These are phyloP conservation scores for Dendrocalamus latiflorus DNA, from an alignment of 202 grass and related monocot genomes.

Conservation along the genomic window DNA sequence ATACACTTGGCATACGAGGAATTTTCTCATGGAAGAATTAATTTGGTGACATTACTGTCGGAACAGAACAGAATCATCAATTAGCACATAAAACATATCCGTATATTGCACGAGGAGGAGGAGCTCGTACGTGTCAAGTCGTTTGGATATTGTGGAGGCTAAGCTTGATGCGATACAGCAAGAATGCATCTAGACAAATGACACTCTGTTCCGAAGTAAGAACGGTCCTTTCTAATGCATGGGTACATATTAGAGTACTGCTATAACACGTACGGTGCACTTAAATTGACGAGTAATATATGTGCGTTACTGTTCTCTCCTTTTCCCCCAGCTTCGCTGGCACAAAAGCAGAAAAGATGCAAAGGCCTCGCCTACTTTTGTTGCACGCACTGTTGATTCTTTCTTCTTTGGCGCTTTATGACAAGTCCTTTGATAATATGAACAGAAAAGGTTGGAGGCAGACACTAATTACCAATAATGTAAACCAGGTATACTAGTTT, in stretches of 20 bases:
- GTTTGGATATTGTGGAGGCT: conserved; percentile 1
- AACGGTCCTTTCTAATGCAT: conserved; percentile 15
- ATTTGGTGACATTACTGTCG: neutral
- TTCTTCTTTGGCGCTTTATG: conserved; percentile 22
- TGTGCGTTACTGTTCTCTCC: neutral
- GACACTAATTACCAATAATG: too few relatives aligned
- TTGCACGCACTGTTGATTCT: conserved; percentile 13
- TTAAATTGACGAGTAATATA: conserved; percentile 6
- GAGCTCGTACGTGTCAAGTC: neutral
- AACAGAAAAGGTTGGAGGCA: too few relatives aligned
- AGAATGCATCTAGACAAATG: conserved; percentile 26
- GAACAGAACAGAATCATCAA: neutral
- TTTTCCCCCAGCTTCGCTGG: conserved; percentile 16
- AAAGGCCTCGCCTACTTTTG: conserved; percentile 1
- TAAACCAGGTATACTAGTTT: too few relatives aligned
- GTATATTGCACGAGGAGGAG: neutral
- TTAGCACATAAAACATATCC: neutral
- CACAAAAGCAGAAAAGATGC: neutral
- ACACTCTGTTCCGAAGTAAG: conserved; percentile 38
- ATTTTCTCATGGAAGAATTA: too few relatives aligned
- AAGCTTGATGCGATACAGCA: conserved; percentile 33
- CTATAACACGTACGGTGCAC: neutral
- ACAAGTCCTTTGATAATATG: conserved; percentile 32
- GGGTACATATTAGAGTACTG: neutral
- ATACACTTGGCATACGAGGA: too few relatives aligned